Evolutionary conservation across 148 eudicot genomes (phyloP).

Genomic region (Linanthus parryae): DNA sequence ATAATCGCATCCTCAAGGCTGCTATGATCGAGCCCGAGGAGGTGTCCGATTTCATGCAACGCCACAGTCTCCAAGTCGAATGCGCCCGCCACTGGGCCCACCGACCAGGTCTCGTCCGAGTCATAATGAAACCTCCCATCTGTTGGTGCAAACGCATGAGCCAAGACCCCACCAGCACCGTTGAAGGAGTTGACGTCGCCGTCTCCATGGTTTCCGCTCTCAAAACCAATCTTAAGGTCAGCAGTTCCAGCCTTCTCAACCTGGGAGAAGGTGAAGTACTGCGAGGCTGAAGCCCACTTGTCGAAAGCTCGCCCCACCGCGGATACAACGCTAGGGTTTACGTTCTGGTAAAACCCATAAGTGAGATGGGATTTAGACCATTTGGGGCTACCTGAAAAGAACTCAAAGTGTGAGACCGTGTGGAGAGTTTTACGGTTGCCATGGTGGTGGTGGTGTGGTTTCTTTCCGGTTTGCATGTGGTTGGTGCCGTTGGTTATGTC

Average conservation of each 20-base stretch:
- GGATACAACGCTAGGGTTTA: neutral
- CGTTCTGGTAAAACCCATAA: constrained; percentile 3
- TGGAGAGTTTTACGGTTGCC: neutral
- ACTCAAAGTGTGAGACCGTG: constrained; percentile 14
- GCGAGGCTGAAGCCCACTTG: constrained; percentile 12
- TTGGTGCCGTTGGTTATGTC: constrained; percentile 11
- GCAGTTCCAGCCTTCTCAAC: neutral
- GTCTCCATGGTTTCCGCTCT: constrained; percentile 15
- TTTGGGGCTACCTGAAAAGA: constrained; percentile 6
- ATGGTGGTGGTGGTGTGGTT: neutral
- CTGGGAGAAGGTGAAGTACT: constrained; percentile 14
- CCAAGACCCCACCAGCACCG: constrained; percentile 13
- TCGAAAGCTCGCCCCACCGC: constrained; percentile 10
- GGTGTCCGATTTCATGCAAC: too few relatives aligned
- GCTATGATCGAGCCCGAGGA: constrained; percentile 24
- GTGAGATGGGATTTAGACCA: constrained; percentile 10
- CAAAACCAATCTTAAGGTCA: constrained; percentile 13
- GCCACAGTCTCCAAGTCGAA: too few relatives aligned
- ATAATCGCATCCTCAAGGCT: constrained; percentile 9
- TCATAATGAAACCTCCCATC: constrained; percentile 18
- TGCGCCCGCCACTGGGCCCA: neutral
- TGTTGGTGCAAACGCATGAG: constrained; percentile 20
- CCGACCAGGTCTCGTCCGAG: constrained; percentile 8
- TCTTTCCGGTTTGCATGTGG: constrained; percentile 4
- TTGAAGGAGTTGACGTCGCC: constrained; percentile 9